Conservation (phyloP, 2,329 filamentous ascomycete genomes). For the Ophiostoma perfectum region DNA sequence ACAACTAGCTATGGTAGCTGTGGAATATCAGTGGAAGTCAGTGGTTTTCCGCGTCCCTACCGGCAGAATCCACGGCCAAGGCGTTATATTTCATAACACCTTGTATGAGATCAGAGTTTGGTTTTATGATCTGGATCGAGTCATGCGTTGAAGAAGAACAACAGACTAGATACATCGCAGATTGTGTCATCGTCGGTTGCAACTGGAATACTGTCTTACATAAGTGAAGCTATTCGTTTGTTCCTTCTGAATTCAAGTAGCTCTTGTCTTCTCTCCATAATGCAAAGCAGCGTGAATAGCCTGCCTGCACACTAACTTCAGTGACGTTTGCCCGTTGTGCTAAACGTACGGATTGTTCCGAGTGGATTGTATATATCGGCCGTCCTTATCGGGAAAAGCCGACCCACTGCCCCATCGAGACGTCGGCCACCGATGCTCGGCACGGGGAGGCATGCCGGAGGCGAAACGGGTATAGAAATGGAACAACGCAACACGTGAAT, state of each 20-base stretch:
- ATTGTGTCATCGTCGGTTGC: no score
- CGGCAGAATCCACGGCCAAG: background rate
- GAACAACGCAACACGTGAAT: no score
- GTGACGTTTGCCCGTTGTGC: background rate
- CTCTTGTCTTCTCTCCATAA: no score
- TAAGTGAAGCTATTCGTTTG: no score
- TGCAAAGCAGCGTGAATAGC: no score
- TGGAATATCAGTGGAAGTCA: background rate
- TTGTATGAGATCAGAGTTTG: background rate
- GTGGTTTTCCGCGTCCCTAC: background rate
- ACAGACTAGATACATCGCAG: no score
- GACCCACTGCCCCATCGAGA: background rate
- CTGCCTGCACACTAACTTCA: background rate
- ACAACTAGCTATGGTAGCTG: no score
- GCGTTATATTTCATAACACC: background rate
- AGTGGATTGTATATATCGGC: background rate
- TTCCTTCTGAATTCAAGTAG: no score
- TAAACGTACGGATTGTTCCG: background rate
- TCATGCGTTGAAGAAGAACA: background rate
- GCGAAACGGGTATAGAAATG: background rate
- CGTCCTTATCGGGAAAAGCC: background rate
- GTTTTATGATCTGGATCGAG: background rate
- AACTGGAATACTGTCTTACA: no score
- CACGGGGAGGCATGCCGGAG: background rate
- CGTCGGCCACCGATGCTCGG: slow-evolving; percentile 6